phyloP scores from a whole-genome alignment of 208 protist species.

The Tetramitus jugosus region DNA sequence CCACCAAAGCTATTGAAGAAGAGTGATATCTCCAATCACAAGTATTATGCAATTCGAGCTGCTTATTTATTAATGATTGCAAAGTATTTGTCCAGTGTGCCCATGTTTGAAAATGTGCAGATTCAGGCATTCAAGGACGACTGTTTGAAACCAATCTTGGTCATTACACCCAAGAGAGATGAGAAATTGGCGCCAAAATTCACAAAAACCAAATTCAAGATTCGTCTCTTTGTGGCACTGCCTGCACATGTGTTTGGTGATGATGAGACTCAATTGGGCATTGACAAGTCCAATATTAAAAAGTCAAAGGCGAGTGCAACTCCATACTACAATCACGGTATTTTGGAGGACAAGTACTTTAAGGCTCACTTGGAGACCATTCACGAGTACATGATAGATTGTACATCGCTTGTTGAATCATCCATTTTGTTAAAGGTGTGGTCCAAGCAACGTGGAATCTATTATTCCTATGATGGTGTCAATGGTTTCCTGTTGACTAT shows the following conservation, averaged over 20 bases:
- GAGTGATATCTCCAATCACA: neutral
- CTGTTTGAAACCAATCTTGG: slow-evolving; percentile 1
- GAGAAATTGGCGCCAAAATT: neutral
- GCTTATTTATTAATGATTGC: neutral
- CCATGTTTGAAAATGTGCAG: neutral
- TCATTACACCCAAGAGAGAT: neutral
- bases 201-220: neutral
- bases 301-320: neutral
- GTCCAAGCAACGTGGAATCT: neutral
- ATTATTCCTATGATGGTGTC: neutral
- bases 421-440: neutral
- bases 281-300: neutral
- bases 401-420: slow-evolving; percentile 4
- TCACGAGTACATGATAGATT: slow-evolving; percentile 16
- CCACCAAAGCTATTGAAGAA: neutral
- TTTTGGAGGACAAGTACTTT: neutral
- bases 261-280: neutral
- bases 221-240: neutral
- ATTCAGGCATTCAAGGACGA: slow-evolving; percentile 10
- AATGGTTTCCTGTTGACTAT: slow-evolving; percentile 16
- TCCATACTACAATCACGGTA: neutral
- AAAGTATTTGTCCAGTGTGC: neutral
- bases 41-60: slow-evolving; percentile 1
- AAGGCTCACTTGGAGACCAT: neutral
- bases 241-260: neutral